Conservation (phyloP, 768 basidiomycete species). For the Termitomyces sp. region DNA sequence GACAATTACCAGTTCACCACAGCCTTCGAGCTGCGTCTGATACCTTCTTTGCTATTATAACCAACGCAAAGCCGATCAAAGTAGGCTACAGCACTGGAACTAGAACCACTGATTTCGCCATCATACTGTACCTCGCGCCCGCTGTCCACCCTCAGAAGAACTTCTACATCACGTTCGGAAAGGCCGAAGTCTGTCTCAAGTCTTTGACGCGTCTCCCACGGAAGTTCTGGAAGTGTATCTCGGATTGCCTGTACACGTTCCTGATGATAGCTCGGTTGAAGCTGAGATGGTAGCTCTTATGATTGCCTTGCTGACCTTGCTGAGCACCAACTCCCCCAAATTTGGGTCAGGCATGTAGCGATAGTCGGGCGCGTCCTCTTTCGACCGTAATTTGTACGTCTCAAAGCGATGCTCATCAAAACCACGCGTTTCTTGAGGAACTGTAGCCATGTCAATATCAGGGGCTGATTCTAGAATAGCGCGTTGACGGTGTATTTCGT, state of each 20-base stretch:
- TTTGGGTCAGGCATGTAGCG: constrained; percentile 98
- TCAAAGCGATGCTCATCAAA: constrained; percentile 80
- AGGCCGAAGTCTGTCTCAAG: constrained; percentile 49
- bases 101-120: constrained; percentile 34
- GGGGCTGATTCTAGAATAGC: constrained; percentile 40
- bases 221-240: constrained; percentile 70
- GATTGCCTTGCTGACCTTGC: constrained; percentile 34
- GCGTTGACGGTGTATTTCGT: constrained; percentile 81
- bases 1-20: constrained; percentile 79
- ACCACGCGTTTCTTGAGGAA: constrained; percentile 87
- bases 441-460: constrained; percentile 29
- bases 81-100: constrained; percentile 61
- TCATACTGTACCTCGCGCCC: constrained; percentile 62
- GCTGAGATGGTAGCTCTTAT: not conserved
- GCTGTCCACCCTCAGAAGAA: constrained; percentile 72
- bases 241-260: constrained; percentile 54
- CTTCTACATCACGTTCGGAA: constrained; percentile 63
- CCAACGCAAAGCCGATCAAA: constrained; percentile 69
- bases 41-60: constrained; percentile 2
- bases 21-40: constrained; percentile 57
- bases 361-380: constrained; percentile 95
- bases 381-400: constrained; percentile 81
- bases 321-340: constrained; percentile 67
- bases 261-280: constrained; percentile 36
- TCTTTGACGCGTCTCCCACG: constrained; percentile 55